Percentiles rank a stretch among this genome's conserved stretches.
phyloP scores from a whole-genome alignment of 1,139 yeast genomes.

The Fermentozyma sake region DNA sequence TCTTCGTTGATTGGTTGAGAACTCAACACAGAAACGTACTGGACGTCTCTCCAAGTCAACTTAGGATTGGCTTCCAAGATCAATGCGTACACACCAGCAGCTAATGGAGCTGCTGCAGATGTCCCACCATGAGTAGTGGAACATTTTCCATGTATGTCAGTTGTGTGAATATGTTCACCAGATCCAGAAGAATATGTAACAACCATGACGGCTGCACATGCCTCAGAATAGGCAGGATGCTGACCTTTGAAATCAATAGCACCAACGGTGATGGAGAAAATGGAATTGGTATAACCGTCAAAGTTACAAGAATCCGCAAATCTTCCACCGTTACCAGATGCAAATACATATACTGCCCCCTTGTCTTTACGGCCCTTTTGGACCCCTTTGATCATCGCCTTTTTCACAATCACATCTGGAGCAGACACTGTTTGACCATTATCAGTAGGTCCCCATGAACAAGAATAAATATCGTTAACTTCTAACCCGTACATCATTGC shows the following conservation, averaged over 20 bases:
- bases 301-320: conserved; percentile 88
- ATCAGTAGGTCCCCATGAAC: conserved; percentile 99
- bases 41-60: conserved; percentile 94
- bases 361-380: conserved; percentile 75
- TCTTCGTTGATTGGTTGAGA: conserved; percentile 65
- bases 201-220: conserved; percentile 95
- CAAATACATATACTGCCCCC: conserved; percentile 92
- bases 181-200: conserved; percentile 93
- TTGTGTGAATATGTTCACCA: conserved; percentile 85
- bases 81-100: conserved; percentile 88
- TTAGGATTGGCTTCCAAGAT: conserved; percentile 79
- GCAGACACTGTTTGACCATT: conserved; percentile 84
- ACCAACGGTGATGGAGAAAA: conserved; percentile 91
- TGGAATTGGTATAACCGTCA: conserved; percentile 96
- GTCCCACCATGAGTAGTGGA: conserved; percentile 87
- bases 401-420: conserved; percentile 72
- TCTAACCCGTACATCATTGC: conserved; percentile 79
- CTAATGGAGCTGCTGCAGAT: conserved; percentile 97
- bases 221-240: conserved; percentile 87
- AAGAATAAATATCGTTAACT: conserved; percentile 85
- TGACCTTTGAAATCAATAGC: conserved; percentile 83
- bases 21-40: conserved; percentile 71
- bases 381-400: conserved; percentile 82
- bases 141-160: conserved; percentile 76
- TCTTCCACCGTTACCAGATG: conserved; percentile 91